Conservation (phyloP, 1,284 basidiomycete species). For the Rhodofomes roseus region DNA sequence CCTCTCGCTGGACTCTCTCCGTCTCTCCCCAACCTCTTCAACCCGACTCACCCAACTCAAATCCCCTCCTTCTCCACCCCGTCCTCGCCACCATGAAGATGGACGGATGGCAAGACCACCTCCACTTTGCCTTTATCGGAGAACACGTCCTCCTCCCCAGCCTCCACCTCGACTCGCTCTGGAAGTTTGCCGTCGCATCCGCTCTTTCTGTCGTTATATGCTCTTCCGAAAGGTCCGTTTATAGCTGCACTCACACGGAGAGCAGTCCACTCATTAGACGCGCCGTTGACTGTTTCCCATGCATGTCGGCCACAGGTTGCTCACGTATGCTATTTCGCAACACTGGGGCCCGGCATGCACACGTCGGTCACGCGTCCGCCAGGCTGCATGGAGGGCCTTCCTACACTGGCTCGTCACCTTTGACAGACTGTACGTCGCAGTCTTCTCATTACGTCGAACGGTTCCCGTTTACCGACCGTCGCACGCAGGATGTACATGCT, state of each 20-base stretch:
- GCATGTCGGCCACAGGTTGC: conserved; percentile 32
- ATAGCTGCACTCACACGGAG: conserved; percentile 3
- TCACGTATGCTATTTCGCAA: conserved; percentile 47
- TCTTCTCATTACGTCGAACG: background rate
- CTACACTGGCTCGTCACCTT: conserved; percentile 56
- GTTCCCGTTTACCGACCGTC: conserved; percentile 3
- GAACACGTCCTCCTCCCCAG: conserved; percentile 55
- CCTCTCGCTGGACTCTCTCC: background rate
- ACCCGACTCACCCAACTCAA: too few relatives aligned
- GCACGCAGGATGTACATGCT: conserved; percentile 62
- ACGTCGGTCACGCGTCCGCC: conserved; percentile 38
- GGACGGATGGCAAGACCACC: conserved; percentile 39
- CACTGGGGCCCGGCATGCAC: conserved; percentile 40
- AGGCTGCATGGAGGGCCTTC: conserved; percentile 48
- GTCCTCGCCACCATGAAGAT: conserved; percentile 20
- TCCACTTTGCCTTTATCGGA: conserved; percentile 54
- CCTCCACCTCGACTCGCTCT: conserved; percentile 46
- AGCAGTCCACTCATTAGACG: conserved; percentile 4
- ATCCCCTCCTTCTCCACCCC: background rate
- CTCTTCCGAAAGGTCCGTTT: conserved; percentile 49
- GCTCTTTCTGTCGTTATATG: conserved; percentile 49
- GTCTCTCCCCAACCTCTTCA: background rate
- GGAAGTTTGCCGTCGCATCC: conserved; percentile 40
- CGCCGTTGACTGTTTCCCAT: background rate
- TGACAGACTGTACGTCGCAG: conserved; percentile 51